Percentiles rank a stretch among this genome's conserved stretches.
These are phyloP conservation scores for Brassica juncea DNA, from an alignment of 345 rosid species.

Conservation along the genomic window DNA sequence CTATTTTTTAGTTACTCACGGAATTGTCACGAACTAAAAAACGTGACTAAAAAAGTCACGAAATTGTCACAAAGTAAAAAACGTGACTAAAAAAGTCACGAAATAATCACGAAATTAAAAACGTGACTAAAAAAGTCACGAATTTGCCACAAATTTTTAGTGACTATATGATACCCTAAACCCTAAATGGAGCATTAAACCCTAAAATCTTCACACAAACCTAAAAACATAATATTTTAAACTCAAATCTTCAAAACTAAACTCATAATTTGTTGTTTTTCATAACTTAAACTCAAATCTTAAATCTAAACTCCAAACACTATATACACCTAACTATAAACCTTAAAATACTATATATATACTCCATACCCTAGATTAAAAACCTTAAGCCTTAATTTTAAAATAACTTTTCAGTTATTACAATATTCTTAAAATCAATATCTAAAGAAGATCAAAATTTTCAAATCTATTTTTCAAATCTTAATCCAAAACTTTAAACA, in stretches of 20 bases:
- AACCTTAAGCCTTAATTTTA: not conserved
- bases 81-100: no score
- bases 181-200: not conserved
- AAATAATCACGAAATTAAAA: no score
- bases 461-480: not conserved
- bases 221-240: no score
- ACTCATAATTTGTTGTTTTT: not conserved
- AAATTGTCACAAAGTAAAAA: not conserved
- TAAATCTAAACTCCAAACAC: not conserved
- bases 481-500: not conserved
- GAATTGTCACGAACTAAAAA: not conserved
- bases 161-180: not conserved
- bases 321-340: no score
- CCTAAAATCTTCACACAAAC: not conserved
- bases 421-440: not conserved
- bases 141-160: not conserved
- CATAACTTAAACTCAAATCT: not conserved
- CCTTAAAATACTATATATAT: no score
- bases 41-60: no score
- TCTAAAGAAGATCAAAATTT: not conserved
- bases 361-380: no score
- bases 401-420: not conserved
- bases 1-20: not conserved
- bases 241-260: not conserved
- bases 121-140: no score